A percentile compares a stretch with the other conserved stretches of the same genome.
These are phyloP conservation scores for Cyclotella cryptica DNA, from an alignment of 108 stramenopile species.

Conservation along the genomic window DNA sequence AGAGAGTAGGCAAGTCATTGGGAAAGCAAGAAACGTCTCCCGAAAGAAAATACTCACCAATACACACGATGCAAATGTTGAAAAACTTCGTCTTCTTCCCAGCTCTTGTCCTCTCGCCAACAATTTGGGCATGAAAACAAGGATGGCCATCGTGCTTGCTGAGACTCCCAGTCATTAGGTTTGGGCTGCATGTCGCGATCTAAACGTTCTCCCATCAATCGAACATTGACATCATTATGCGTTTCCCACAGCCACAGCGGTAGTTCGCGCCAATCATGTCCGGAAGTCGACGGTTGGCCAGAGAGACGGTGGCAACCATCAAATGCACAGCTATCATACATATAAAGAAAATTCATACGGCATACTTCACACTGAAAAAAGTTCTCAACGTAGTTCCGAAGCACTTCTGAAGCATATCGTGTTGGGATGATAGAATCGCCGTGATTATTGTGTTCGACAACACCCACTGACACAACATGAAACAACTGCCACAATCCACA, in stretches of 20 bases:
- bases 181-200: constrained; percentile 12
- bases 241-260: constrained; percentile 81
- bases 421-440: constrained; percentile 31
- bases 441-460: constrained; percentile 77
- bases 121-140: constrained; percentile 44
- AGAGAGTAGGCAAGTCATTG: not conserved
- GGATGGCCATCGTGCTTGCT: constrained; percentile 52
- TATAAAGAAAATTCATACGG: constrained; percentile 69
- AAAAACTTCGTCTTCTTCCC: constrained; percentile 52
- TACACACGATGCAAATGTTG: constrained; percentile 24
- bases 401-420: constrained; percentile 38
- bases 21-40: not conserved
- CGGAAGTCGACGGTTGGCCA: constrained; percentile 40
- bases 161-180: constrained; percentile 40
- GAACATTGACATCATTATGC: constrained; percentile 84
- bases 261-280: constrained; percentile 69
- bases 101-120: constrained; percentile 51
- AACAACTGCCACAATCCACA: constrained; percentile 91
- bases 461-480: constrained; percentile 80
- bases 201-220: constrained; percentile 67
- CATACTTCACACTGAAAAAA: constrained; percentile 90
- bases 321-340: constrained; percentile 74
- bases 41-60: constrained; percentile 23
- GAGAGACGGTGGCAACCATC: constrained; percentile 78
- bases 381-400: constrained; percentile 60